Conservation (phyloP, 2,329 filamentous ascomycete species). For the Aspergillus aculeatinus region DNA sequence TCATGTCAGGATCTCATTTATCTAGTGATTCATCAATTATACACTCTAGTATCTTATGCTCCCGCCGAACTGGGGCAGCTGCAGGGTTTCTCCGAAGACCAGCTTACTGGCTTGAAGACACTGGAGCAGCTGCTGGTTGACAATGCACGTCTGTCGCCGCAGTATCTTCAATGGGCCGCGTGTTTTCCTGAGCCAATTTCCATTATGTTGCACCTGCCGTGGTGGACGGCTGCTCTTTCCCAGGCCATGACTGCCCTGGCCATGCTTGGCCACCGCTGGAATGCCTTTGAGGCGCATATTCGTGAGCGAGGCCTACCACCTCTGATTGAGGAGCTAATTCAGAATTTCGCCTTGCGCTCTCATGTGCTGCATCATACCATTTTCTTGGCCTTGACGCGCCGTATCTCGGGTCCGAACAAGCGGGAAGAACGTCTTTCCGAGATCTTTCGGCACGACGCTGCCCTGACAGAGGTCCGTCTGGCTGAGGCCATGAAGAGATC, state of each 20-base stretch:
- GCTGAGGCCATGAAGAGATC: background rate
- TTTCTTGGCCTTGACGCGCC: slow-evolving; percentile 44
- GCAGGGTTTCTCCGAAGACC: slow-evolving; percentile 34
- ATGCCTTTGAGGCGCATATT: slow-evolving; percentile 33
- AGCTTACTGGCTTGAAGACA: slow-evolving; percentile 32
- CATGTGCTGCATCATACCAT: slow-evolving; percentile 54
- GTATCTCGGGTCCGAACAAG: slow-evolving; percentile 19
- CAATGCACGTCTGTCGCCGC: slow-evolving; percentile 44
- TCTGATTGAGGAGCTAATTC: slow-evolving; percentile 56
- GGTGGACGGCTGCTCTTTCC: slow-evolving; percentile 33
- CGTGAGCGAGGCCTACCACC: slow-evolving; percentile 51
- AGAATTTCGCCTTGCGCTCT: slow-evolving; percentile 52
- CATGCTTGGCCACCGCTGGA: slow-evolving; percentile 47
- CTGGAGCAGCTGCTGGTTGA: slow-evolving; percentile 47
- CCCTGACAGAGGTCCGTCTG: slow-evolving; percentile 1
- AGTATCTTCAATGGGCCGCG: slow-evolving; percentile 48
- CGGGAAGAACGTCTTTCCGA: slow-evolving; percentile 17
- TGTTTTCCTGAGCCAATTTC: slow-evolving; percentile 47
- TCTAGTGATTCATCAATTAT: slow-evolving; percentile 64
- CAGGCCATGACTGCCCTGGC: slow-evolving; percentile 49
- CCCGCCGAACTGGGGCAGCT: slow-evolving; percentile 37
- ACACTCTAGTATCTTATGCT: slow-evolving; percentile 56
- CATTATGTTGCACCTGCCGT: slow-evolving; percentile 28
- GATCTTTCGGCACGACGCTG: slow-evolving; percentile 21
- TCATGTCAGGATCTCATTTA: slow-evolving; percentile 60